Percentiles rank a stretch among this genome's conserved stretches.
Conservation (phyloP, 371 early-diverging fungal species). For the Choanephora cucurbitarum region DNA sequence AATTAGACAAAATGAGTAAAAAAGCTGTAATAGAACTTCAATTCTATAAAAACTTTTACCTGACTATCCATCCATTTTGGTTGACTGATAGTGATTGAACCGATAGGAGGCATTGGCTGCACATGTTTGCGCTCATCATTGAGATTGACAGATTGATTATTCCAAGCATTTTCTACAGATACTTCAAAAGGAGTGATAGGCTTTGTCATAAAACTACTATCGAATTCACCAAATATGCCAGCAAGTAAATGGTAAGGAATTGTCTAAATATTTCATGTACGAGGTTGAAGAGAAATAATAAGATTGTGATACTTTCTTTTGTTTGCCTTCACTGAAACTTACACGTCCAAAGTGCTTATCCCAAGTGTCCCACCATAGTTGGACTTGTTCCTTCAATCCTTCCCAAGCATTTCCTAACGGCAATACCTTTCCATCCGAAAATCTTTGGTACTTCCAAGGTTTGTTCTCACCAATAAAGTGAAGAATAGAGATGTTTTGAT, state of each 20-base stretch:
- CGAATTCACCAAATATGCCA: conserved; percentile 10
- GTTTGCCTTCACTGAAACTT: conserved; percentile 4
- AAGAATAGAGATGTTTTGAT: conserved; percentile 69
- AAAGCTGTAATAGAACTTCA: not conserved
- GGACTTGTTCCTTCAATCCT: conserved; percentile 54
- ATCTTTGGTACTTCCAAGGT: conserved; percentile 84
- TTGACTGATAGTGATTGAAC: conserved; percentile 24
- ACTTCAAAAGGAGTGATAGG: conserved; percentile 32
- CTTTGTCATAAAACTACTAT: conserved; percentile 22
- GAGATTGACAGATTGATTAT: conserved; percentile 23
- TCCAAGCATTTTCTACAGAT: conserved; percentile 39
- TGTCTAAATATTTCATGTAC: conserved; percentile 6
- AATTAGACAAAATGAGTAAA: not conserved
- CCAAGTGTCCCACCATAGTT: conserved; percentile 75
- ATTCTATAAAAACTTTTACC: conserved; percentile 5
- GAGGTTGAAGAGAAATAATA: not conserved
- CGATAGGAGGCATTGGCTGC: conserved; percentile 31
- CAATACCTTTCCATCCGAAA: conserved; percentile 60
- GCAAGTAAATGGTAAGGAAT: conserved; percentile 24
- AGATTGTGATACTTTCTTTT: too few species aligned
- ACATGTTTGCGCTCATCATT: conserved; percentile 31
- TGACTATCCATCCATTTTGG: conserved; percentile 21
- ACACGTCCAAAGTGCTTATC: conserved; percentile 59
- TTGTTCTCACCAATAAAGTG: conserved; percentile 92
- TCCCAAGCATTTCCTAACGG: conserved; percentile 48